Evolutionary conservation across 2,329 filamentous ascomycete genomes (phyloP), one percentile per base, ranked within the genome.

Genomic region (Paraphoma sp.): DNA sequence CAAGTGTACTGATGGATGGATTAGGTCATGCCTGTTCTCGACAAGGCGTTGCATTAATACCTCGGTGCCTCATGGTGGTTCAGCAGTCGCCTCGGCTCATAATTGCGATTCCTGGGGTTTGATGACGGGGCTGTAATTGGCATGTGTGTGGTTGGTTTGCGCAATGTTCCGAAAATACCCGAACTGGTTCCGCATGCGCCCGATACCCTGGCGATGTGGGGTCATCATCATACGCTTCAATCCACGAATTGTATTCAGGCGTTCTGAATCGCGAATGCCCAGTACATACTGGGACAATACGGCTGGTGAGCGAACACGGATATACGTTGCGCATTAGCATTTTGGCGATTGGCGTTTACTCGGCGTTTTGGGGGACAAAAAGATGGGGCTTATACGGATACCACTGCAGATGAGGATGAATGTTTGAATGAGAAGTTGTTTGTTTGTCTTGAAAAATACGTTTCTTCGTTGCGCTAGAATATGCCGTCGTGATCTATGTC

Each of bases 1-100:
- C 5, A 5, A 2, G 44, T 17, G 8, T 57, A 45, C 59, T 69
- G 53, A 71, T 74, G 67, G 71, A 70, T 17, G 69, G 40, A n/a
- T 4, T 45, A 51, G 49, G 49, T 51, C 16, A 51, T 51, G 49
- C 49, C 49, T 43, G 49, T 74, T 12, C 60, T 74, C 4, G 65
- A 69, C 17, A 69, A 69, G 43, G 64, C 62, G 2, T 36, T 65
- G 30, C 67, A 67, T 6, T 18, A 36, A 28, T 31, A 49, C 30
- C 40, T 47, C 17, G 17, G 38, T 10, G 9, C 23, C 23, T 23
- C 23, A 23, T 23, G 23, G 23, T 5, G 23, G 23, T 23, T 23
- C 23, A 5, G 23, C 23, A 23, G 23, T 23, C 23, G 23, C 23
- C 23, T 23, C 23, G 23, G 23, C 23, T 23, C 23, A 23, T 23